Evolutionary conservation across 306 rosid species (phyloP), one percentile per base, ranked within the genome.

Genomic region (Fagus sylvatica): DNA sequence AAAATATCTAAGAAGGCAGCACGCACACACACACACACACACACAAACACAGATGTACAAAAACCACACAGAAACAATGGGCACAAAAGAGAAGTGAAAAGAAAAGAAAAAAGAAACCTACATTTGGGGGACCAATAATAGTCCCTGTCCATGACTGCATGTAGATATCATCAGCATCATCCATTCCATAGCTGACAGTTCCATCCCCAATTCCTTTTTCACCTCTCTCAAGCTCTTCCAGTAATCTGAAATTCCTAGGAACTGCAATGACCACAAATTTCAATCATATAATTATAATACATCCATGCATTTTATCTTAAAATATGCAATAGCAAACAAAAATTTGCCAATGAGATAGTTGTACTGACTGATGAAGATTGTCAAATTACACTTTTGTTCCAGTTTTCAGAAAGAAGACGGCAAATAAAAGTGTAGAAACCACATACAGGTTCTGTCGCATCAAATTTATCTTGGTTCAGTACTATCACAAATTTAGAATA

Each of bases 91-190:
- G 62, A 42, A 11, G 2, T 61, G 42, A 54, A 74, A 48, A 8
- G 19, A 7, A 41, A 49, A 17, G 33, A 30, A 51, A 55, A 67
- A 32, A 78, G 64, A 43, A 76, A 80, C 93, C 84, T 82, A 95
- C 98, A 80, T 92, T 92, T 19, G 93, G 93, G 69, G 99, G 99
- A 1, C 99, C 99, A 60, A 95, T 95, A 56, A 95, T 84, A 79
- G 99, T 95, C 69, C 99, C 99, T 6, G 97, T 95, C 98, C 97
- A 95, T 32, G 97, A 95, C 77, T 90, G 95, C 98, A 95, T 95
- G 83, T 73, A 88, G 78, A 95, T 84, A 88, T 95, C 99, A 78
- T 95, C 97, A 17, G 97, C 99, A 74, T 91, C 99, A 84, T 95
- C 98, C 99, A 95, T 95, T 77, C 98, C 98, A 79, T 95, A 95